phyloP scores from a whole-genome alignment of 1,284 basidiomycete species.

The Ustilago curta region DNA sequence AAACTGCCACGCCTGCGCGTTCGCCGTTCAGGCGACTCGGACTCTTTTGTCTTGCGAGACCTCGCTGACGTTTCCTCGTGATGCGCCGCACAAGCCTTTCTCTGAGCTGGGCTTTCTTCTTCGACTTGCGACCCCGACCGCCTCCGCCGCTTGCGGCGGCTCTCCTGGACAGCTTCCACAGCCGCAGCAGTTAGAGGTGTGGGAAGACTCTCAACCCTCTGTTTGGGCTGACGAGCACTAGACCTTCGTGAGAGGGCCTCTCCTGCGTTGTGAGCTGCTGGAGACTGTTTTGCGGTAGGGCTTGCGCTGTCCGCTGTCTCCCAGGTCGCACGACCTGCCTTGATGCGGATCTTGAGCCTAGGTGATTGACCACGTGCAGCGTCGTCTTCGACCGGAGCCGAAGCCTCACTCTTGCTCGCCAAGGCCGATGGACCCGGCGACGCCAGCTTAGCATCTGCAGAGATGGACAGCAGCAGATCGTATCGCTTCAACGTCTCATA shows the following conservation, averaged over 20 bases:
- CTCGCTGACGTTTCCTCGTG: not conserved
- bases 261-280: not conserved
- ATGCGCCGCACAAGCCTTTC: not conserved
- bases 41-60: too few relatives aligned
- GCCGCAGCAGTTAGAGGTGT: conserved; percentile 32
- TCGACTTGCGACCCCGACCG: conserved; percentile 14
- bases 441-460: conserved; percentile 15
- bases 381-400: conserved; percentile 3
- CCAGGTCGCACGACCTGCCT: conserved; percentile 28
- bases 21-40: conserved; percentile 13
- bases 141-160: conserved; percentile 23
- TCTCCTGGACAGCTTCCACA: conserved; percentile 23
- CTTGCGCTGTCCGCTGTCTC: conserved; percentile 32
- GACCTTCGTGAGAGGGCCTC: conserved; percentile 13
- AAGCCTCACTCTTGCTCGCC: conserved; percentile 12
- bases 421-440: conserved; percentile 21
- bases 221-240: conserved; percentile 40
- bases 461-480: conserved; percentile 46
- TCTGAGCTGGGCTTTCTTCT: conserved; percentile 4
- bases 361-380: conserved; percentile 32
- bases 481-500: conserved; percentile 53
- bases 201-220: conserved; percentile 31
- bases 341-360: conserved; percentile 45
- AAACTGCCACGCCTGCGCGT: conserved; percentile 17
- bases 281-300: conserved; percentile 12